Percentiles rank a stretch among this genome's conserved stretches.
These are phyloP conservation scores for Spergularia marina DNA, from an alignment of 148 eudicot genomes.

Conservation along the genomic window DNA sequence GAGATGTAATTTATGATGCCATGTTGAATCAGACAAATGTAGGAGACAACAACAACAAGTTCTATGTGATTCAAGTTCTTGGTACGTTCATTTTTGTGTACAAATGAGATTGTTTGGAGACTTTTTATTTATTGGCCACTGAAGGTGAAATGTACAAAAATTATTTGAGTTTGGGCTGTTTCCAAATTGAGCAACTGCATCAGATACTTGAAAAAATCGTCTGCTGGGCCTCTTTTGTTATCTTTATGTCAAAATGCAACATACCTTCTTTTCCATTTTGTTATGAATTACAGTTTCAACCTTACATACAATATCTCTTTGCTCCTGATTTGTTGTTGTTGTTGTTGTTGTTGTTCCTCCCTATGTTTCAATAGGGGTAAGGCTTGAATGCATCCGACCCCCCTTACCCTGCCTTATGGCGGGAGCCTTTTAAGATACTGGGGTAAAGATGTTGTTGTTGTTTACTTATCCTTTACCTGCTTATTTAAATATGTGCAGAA, in stretches of 20 bases:
- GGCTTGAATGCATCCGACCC: no score
- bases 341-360: no score
- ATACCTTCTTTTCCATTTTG: not conserved
- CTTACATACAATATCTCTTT: not conserved
- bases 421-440: no score
- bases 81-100: constrained; percentile 38
- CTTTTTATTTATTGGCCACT: not conserved
- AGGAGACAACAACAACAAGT: constrained; percentile 91
- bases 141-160: not conserved
- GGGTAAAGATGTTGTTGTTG: no score
- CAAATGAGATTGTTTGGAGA: not conserved
- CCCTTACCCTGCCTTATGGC: no score
- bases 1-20: constrained; percentile 87
- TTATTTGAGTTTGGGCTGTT: not conserved
- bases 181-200: not conserved
- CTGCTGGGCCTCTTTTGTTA: not conserved
- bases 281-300: not conserved
- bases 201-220: not conserved
- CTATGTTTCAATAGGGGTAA: no score
- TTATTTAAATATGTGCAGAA: constrained; percentile 48
- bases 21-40: constrained; percentile 98
- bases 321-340: not conserved
- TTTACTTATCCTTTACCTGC: not conserved
- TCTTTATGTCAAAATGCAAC: not conserved
- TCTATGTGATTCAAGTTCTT: constrained; percentile 79